phyloP scores from a whole-genome alignment of 2,329 filamentous ascomycete genomes.

The Lachnellula suecica region DNA sequence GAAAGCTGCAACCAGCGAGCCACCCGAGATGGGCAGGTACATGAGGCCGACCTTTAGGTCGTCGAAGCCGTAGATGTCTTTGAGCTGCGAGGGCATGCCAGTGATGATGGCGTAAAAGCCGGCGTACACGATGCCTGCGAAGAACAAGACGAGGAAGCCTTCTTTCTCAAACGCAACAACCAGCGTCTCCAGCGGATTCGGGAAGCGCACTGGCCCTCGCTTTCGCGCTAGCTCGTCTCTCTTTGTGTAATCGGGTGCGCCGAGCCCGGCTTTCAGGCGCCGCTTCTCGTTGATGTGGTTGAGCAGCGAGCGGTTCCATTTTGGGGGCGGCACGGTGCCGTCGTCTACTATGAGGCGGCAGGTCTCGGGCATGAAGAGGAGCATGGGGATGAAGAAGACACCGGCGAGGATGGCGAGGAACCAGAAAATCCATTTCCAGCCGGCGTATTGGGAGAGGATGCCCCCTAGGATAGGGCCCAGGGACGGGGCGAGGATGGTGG shows the following conservation, averaged over 20 bases:
- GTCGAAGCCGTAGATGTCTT: constrained; percentile 51
- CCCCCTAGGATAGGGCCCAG: constrained; percentile 28
- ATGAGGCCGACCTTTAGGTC: constrained; percentile 54
- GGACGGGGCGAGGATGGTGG: constrained; percentile 46
- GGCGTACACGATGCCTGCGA: constrained; percentile 42
- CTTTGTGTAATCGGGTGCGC: constrained; percentile 14
- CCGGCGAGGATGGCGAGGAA: constrained; percentile 22
- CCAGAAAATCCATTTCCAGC: constrained; percentile 51
- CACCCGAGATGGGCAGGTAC: constrained; percentile 49
- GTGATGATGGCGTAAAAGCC: constrained; percentile 47
- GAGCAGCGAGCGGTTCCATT: constrained; percentile 54
- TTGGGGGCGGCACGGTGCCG: constrained; percentile 53
- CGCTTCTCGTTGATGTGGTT: constrained; percentile 34
- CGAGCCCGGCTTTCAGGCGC: constrained; percentile 11
- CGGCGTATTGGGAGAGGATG: constrained; percentile 19
- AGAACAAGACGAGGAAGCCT: constrained; percentile 44
- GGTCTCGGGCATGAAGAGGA: constrained; percentile 49
- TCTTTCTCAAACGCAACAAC: constrained; percentile 42
- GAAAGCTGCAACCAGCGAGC: constrained; percentile 44
- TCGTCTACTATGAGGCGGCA: constrained; percentile 50
- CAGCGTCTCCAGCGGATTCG: constrained; percentile 43
- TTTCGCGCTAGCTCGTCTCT: constrained; percentile 33
- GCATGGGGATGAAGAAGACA: constrained; percentile 19
- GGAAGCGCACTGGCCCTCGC: constrained; percentile 28
- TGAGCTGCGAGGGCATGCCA: constrained; percentile 44